Evolutionary conservation across 129 eudicot genomes (phyloP).

Genomic region (Kitagawia praeruptora): DNA sequence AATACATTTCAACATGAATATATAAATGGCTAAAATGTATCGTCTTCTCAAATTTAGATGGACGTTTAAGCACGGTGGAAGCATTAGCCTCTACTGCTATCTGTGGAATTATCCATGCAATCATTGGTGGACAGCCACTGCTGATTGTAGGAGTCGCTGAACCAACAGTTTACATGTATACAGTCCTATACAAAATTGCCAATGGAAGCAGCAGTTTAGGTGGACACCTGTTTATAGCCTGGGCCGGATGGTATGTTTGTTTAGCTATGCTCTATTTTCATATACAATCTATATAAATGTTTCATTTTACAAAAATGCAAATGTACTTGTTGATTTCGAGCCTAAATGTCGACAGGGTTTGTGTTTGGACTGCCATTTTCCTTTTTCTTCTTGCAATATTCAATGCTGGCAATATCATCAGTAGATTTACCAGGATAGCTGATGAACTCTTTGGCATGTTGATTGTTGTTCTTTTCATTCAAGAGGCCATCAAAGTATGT

Average conservation of each 20-base stretch:
- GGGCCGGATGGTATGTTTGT: slow-evolving; percentile 75
- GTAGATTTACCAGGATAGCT: slow-evolving; percentile 84
- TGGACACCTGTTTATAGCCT: slow-evolving; percentile 57
- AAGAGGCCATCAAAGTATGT: slow-evolving; percentile 76
- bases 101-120: slow-evolving; percentile 76
- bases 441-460: slow-evolving; percentile 97
- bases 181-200: slow-evolving; percentile 60
- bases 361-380: slow-evolving; percentile 79
- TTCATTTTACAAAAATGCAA: neutral
- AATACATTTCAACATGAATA: neutral
- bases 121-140: slow-evolving; percentile 88
- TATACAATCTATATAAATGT: neutral
- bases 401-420: slow-evolving; percentile 71
- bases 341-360: slow-evolving; percentile 47
- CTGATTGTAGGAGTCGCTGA: slow-evolving; percentile 91
- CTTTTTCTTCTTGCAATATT: slow-evolving; percentile 71
- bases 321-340: slow-evolving; percentile 7
- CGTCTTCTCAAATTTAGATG: slow-evolving; percentile 37
- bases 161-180: slow-evolving; percentile 79
- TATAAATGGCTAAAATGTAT: neutral
- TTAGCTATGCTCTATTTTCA: neutral
- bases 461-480: slow-evolving; percentile 79
- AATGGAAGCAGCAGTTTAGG: slow-evolving; percentile 52
- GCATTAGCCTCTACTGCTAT: slow-evolving; percentile 80
- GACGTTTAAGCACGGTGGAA: slow-evolving; percentile 72